A percentile compares a stretch with the other conserved stretches of the same genome.
Conservation (phyloP, 805 yeast genomes). For the Helenozyma baotianmanensis region DNA sequence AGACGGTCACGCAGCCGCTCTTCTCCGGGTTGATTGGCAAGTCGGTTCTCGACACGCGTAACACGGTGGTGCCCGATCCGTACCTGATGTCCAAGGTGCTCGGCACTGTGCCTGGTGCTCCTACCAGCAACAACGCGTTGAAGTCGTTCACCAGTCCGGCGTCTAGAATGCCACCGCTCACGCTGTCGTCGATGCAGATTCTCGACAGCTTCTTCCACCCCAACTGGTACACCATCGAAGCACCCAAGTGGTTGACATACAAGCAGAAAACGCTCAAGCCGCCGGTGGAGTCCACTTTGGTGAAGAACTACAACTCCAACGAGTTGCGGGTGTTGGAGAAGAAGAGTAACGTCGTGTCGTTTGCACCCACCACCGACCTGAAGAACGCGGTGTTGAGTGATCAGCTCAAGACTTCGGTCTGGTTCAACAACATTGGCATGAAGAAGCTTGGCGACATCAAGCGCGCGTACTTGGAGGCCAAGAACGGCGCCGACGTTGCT, state of each 20-base stretch:
- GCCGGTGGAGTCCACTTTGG: slow-evolving; percentile 25
- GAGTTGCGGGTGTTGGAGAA: slow-evolving; percentile 17
- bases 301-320: slow-evolving; percentile 18
- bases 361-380: slow-evolving; percentile 36
- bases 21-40: slow-evolving; percentile 70
- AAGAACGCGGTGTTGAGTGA: slow-evolving; percentile 29
- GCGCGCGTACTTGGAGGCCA: slow-evolving; percentile 5
- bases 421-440: slow-evolving; percentile 38
- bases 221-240: slow-evolving; percentile 40
- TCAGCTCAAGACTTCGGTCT: slow-evolving; percentile 28
- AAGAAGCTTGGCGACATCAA: slow-evolving; percentile 26
- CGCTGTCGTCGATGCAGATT: slow-evolving; percentile 29
- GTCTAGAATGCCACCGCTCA: slow-evolving; percentile 32
- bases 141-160: slow-evolving; percentile 27
- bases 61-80: slow-evolving; percentile 61
- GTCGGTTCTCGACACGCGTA: slow-evolving; percentile 73
- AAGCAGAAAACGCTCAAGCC: slow-evolving; percentile 20
- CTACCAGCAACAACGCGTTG: slow-evolving; percentile 22
- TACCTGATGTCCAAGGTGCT: slow-evolving; percentile 59
- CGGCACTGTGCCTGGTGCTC: slow-evolving; percentile 17
- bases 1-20: slow-evolving; percentile 66
- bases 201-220: slow-evolving; percentile 41
- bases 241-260: slow-evolving; percentile 41
- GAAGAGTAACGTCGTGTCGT: slow-evolving; percentile 26
- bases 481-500: slow-evolving; percentile 2